A percentile compares a stretch with the other conserved stretches of the same genome.
phyloP scores from a whole-genome alignment of 345 rosid genomes.

The Corchorus olitorius region DNA sequence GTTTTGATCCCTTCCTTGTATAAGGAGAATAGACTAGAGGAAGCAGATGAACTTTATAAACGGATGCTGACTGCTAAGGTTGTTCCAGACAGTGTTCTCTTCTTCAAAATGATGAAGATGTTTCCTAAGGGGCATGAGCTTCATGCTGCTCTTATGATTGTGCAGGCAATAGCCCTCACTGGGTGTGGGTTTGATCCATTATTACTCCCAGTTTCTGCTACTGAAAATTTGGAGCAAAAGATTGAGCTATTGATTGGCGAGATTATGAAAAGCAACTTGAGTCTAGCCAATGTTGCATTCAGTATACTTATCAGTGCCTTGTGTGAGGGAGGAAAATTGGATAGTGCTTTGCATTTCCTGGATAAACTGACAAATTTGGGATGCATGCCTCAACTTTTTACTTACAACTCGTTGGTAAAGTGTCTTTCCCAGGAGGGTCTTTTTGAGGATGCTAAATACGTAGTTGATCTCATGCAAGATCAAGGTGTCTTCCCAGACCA shows the following conservation, averaged over 20 bases:
- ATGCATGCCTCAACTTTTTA: conserved; percentile 48
- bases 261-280: conserved; percentile 41
- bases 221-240: conserved; percentile 31
- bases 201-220: conserved; percentile 20
- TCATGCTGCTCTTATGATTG: conserved; percentile 43
- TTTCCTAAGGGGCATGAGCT: conserved; percentile 51
- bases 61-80: conserved; percentile 50
- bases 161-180: conserved; percentile 48
- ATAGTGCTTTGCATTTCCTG: conserved; percentile 40
- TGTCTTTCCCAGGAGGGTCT: conserved; percentile 45
- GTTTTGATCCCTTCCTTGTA: conserved; percentile 50
- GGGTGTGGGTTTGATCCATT: conserved; percentile 44
- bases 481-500: conserved; percentile 48
- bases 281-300: conserved; percentile 51
- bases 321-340: conserved; percentile 44
- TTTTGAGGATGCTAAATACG: conserved; percentile 39
- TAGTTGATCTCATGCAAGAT: conserved; percentile 47
- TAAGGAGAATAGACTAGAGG: conserved; percentile 44
- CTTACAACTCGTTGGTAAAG: conserved; percentile 61
- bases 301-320: conserved; percentile 54
- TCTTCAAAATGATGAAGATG: conserved; percentile 57
- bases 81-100: conserved; percentile 65
- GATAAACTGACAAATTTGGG: conserved; percentile 46
- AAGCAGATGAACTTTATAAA: conserved; percentile 48
- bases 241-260: conserved; percentile 51